Conservation (phyloP, 179 eudicot species). For the Beta corolliflora region DNA sequence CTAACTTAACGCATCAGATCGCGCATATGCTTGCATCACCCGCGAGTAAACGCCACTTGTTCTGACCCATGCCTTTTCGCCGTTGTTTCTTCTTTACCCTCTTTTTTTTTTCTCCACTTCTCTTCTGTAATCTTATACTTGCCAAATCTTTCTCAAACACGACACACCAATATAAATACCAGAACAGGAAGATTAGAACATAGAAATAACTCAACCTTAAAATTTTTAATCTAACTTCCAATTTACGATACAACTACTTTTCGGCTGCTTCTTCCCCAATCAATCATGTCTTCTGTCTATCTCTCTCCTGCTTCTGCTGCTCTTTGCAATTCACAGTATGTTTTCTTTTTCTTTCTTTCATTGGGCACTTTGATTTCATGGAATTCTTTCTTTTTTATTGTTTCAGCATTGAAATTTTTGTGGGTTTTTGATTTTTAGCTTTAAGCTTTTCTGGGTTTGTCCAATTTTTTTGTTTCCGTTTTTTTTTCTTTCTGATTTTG, state of each 20-base stretch:
- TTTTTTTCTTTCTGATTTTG: not conserved
- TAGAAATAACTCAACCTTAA: not conserved
- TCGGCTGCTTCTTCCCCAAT: conserved; percentile 14
- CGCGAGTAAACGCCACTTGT: conserved; percentile 9
- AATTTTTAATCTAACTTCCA: not conserved
- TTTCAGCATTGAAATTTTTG: not conserved
- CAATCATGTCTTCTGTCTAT: conserved; percentile 52
- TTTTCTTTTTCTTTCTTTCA: not conserved
- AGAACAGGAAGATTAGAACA: not conserved
- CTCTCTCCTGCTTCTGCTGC: conserved; percentile 51
- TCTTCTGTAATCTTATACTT: not conserved
- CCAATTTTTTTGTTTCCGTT: not conserved
- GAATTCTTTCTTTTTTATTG: not conserved
- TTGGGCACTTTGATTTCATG: not conserved
- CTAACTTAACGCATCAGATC: not conserved
- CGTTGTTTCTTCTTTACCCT: conserved; percentile 1
- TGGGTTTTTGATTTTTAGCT: not conserved
- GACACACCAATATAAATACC: not conserved
- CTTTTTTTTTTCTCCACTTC: not conserved
- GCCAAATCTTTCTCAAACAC: conserved; percentile 7
- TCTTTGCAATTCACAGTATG: conserved; percentile 50
- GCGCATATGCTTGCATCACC: conserved; percentile 13
- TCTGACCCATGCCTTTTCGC: conserved; percentile 17
- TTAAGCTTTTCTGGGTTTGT: conserved; percentile 15
- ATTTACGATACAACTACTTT: conserved; percentile 6